These are phyloP conservation scores for Pseudomonodictys pantanalensis DNA, from an alignment of 495 filamentous ascomycete species.

Conservation along the genomic window DNA sequence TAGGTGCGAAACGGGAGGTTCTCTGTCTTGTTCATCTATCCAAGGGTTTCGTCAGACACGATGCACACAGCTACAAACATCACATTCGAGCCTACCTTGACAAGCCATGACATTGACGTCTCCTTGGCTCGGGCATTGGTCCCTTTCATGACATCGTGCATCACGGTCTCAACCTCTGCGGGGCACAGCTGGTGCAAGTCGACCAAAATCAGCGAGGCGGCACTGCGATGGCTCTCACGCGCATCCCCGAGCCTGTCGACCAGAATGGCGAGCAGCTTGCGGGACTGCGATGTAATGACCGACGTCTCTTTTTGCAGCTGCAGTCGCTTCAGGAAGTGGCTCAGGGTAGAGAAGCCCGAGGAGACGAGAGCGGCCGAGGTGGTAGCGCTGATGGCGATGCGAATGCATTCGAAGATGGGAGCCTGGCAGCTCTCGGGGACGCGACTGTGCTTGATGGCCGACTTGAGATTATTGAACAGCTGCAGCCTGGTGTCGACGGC, in stretches of 20 bases:
- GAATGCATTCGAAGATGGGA: conserved; percentile 70
- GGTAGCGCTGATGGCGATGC: conserved; percentile 65
- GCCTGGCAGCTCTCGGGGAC: conserved; percentile 71
- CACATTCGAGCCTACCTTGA: conserved; percentile 51
- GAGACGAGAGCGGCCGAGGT: conserved; percentile 62
- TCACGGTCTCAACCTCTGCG: conserved; percentile 70
- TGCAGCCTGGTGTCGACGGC: conserved; percentile 68
- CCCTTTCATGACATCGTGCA: conserved; percentile 73
- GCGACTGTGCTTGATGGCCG: conserved; percentile 82
- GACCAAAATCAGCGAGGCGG: conserved; percentile 68
- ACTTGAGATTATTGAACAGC: conserved; percentile 70
- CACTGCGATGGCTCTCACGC: conserved; percentile 72
- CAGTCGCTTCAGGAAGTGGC: conserved; percentile 79
- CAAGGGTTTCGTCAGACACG: neutral
- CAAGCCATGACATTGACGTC: conserved; percentile 76
- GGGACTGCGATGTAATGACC: conserved; percentile 60
- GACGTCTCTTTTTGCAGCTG: conserved; percentile 73
- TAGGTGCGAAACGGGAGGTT: conserved; percentile 76
- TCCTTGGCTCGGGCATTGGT: conserved; percentile 82
- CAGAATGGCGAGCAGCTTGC: conserved; percentile 65
- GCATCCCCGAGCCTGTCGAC: conserved; percentile 84
- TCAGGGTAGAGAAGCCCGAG: conserved; percentile 78
- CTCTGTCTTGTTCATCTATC: conserved; percentile 74
- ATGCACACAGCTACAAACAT: neutral
- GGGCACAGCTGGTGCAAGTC: conserved; percentile 67